A percentile compares a stretch with the other conserved stretches of the same genome.
Evolutionary conservation across 331 rosid species (phyloP).

Genomic region (Prunus yedoensis): DNA sequence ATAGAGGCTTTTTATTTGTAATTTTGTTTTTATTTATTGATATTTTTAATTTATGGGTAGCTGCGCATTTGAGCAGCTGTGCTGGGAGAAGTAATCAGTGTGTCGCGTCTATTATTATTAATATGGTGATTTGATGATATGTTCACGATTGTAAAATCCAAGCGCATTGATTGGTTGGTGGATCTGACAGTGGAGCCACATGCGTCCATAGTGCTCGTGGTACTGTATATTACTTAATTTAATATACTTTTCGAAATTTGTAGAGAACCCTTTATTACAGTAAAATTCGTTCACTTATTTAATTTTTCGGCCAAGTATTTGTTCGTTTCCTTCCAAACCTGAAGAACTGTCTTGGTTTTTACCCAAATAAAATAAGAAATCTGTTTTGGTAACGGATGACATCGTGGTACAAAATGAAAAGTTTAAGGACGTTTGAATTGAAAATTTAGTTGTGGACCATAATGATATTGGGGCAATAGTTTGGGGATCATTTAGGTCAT

Average conservation of each 20-base stretch:
- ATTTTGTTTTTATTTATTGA: constrained; percentile 12
- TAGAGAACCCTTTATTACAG: constrained; percentile 22
- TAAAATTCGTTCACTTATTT: neutral
- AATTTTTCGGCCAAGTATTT: no score
- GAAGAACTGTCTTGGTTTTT: no score
- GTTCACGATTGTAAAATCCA: neutral
- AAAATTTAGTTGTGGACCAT: no score
- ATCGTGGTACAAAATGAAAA: no score
- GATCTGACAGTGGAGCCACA: constrained; percentile 25
- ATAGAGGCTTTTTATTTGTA: constrained; percentile 17
- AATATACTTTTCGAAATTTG: neutral
- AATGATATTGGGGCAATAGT: no score
- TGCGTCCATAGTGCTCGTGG: constrained; percentile 13
- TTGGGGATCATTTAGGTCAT: no score
- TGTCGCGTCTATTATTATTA: neutral
- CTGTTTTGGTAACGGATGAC: no score
- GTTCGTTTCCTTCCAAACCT: neutral
- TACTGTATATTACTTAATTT: neutral
- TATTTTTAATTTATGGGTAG: constrained; percentile 6
- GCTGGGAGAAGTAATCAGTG: constrained; percentile 9
- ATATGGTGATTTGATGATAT: neutral
- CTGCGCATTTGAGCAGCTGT: constrained; percentile 21
- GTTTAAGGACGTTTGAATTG: no score
- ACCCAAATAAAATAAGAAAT: no score
- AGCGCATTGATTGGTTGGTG: constrained; percentile 16